A percentile compares a stretch with the other conserved stretches of the same genome.
These are phyloP conservation scores for Gomphus bonarii DNA, from an alignment of 1,284 basidiomycete genomes.

Conservation along the genomic window DNA sequence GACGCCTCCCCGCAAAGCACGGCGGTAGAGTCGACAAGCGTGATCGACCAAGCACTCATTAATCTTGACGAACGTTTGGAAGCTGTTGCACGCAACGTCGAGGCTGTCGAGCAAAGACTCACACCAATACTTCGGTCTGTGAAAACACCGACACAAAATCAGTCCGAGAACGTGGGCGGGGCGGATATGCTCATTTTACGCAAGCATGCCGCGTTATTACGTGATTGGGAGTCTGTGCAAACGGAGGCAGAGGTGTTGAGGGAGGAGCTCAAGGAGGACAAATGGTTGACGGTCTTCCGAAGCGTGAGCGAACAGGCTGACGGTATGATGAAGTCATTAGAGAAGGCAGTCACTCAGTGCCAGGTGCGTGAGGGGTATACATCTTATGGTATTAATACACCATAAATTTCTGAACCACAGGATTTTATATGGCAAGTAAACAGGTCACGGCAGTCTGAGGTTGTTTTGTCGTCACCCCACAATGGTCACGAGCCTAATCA, in stretches of 20 bases:
- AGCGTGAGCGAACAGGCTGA: constrained; percentile 89
- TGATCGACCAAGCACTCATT: constrained; percentile 75
- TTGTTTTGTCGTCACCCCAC: neutral
- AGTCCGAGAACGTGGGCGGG: constrained; percentile 33
- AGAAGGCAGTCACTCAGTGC: constrained; percentile 81
- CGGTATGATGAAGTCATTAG: constrained; percentile 92
- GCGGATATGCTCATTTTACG: constrained; percentile 37
- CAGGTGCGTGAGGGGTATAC: constrained; percentile 37
- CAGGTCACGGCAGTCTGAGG: constrained; percentile 41
- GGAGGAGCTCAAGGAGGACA: constrained; percentile 91
- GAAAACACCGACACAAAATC: constrained; percentile 37
- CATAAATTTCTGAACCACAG: constrained; percentile 24
- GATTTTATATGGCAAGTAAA: constrained; percentile 78
- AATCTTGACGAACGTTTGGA: constrained; percentile 74
- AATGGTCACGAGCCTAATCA: neutral
- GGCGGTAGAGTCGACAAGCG: constrained; percentile 40
- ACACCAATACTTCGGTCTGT: constrained; percentile 42
- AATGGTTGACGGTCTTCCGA: constrained; percentile 90
- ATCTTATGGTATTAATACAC: neutral
- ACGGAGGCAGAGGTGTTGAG: constrained; percentile 73
- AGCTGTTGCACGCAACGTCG: constrained; percentile 57
- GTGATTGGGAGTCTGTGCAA: constrained; percentile 75
- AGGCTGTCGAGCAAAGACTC: constrained; percentile 51
- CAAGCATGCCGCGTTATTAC: constrained; percentile 56
- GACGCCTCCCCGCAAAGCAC: constrained; percentile 3